phyloP scores from a whole-genome alignment of 257 asterid species.

The Solanum paucissectum region DNA sequence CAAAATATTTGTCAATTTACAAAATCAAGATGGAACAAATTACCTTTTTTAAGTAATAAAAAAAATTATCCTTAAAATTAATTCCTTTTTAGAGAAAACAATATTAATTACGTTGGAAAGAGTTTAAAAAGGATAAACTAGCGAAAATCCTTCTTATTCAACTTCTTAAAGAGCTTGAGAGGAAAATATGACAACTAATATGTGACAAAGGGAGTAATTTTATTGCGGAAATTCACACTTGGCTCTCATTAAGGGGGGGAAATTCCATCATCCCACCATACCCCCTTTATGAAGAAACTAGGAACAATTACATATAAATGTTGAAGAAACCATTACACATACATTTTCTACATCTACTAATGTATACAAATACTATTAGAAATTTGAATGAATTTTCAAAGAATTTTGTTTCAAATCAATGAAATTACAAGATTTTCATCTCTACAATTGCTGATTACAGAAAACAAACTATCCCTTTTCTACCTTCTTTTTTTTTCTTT shows the following conservation, averaged over 20 bases:
- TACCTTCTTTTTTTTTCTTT: not conserved
- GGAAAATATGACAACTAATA: not conserved
- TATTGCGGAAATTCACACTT: not conserved
- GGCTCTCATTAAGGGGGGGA: not conserved
- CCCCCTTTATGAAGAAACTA: not conserved
- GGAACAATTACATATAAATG: not conserved
- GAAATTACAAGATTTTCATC: not conserved
- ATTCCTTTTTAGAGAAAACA: not conserved
- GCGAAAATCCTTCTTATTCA: not conserved
- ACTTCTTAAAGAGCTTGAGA: not conserved
- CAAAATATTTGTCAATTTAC: not conserved
- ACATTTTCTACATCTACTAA: not conserved
- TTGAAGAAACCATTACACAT: not conserved
- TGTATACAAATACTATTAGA: not conserved
- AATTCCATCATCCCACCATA: not conserved
- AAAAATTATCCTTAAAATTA: not conserved
- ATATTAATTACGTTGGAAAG: not conserved
- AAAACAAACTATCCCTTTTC: not conserved
- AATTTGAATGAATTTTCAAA: not conserved
- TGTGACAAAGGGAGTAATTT: no score
- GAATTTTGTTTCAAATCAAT: not conserved
- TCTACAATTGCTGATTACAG: conserved; percentile 7
- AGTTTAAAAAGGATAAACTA: not conserved
- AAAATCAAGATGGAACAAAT: not conserved
- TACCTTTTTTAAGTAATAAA: no score